phyloP scores from a whole-genome alignment of 257 asterid species.

The Nicotiana benthamiana region DNA sequence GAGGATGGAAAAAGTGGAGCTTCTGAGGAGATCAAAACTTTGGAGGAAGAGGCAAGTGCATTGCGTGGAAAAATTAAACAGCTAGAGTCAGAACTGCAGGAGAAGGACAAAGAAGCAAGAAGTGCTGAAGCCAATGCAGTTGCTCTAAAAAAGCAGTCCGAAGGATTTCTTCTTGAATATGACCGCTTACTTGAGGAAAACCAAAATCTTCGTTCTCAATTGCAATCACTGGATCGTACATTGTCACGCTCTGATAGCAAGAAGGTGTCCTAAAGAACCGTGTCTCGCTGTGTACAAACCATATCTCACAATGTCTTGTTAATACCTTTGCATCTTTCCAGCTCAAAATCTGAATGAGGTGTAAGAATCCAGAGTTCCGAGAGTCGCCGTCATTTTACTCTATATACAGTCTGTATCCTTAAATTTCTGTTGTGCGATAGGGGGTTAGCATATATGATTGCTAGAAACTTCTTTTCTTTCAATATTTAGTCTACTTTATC shows the following conservation, averaged over 20 bases:
- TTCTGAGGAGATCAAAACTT: slow-evolving; percentile 38
- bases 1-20: slow-evolving; percentile 43
- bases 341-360: background rate
- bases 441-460: background rate
- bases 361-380: background rate
- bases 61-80: slow-evolving; percentile 35
- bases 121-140: slow-evolving; percentile 60
- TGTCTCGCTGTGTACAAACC: background rate
- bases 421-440: background rate
- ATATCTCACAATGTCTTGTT: background rate
- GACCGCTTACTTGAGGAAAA: slow-evolving; percentile 85
- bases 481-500: background rate
- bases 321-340: background rate
- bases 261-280: slow-evolving; percentile 43
- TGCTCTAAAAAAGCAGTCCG: slow-evolving; percentile 81
- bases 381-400: background rate
- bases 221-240: slow-evolving; percentile 60
- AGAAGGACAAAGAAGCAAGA: slow-evolving; percentile 46
- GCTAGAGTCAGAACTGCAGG: slow-evolving; percentile 52
- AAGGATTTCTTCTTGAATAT: slow-evolving; percentile 79
- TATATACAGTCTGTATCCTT: background rate
- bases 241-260: slow-evolving; percentile 64
- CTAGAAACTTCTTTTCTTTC: background rate
- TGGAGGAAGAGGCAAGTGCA: slow-evolving; percentile 49
- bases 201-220: slow-evolving; percentile 62